These are phyloP conservation scores for Globisporangium viniferum DNA, from an alignment of 352 stramenopile genomes.

Conservation along the genomic window DNA sequence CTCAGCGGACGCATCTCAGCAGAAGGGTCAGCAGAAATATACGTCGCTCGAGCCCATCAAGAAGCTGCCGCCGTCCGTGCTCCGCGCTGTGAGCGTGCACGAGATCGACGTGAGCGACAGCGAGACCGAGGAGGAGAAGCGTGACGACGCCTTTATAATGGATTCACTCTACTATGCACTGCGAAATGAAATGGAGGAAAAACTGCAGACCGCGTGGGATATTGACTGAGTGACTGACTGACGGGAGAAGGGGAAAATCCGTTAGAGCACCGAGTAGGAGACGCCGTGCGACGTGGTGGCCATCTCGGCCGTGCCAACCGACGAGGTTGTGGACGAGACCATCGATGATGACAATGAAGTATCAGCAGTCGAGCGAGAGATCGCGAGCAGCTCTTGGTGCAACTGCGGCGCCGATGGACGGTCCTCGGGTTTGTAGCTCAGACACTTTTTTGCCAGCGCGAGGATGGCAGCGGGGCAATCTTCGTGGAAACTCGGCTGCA, in stretches of 20 bases:
- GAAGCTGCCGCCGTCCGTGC: slow-evolving; percentile 35
- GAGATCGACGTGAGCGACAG: slow-evolving; percentile 33
- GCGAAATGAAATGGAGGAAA: no score
- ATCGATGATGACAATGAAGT: background rate
- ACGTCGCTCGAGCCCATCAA: slow-evolving; percentile 36
- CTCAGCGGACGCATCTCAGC: slow-evolving; percentile 6
- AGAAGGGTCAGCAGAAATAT: slow-evolving; percentile 23
- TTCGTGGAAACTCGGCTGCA: slow-evolving; percentile 32
- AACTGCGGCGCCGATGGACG: slow-evolving; percentile 9
- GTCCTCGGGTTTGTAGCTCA: slow-evolving; percentile 8
- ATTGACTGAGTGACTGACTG: no score
- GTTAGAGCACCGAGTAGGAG: slow-evolving; percentile 9
- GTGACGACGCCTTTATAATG: slow-evolving; percentile 12
- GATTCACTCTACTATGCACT: no score
- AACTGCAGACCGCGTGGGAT: no score
- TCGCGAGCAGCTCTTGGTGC: slow-evolving; percentile 12
- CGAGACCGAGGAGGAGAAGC: slow-evolving; percentile 39
- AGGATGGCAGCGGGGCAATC: slow-evolving; percentile 33
- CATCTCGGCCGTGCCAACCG: no score
- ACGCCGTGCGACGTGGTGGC: background rate
- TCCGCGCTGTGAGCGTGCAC: slow-evolving; percentile 28
- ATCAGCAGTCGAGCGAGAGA: background rate
- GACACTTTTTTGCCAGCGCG: slow-evolving; percentile 23
- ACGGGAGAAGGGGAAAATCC: no score
- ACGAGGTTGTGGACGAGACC: background rate